Evolutionary conservation across 2,329 filamentous ascomycete genomes (phyloP).

Genomic region (Ophidiomyces ophidiicola): DNA sequence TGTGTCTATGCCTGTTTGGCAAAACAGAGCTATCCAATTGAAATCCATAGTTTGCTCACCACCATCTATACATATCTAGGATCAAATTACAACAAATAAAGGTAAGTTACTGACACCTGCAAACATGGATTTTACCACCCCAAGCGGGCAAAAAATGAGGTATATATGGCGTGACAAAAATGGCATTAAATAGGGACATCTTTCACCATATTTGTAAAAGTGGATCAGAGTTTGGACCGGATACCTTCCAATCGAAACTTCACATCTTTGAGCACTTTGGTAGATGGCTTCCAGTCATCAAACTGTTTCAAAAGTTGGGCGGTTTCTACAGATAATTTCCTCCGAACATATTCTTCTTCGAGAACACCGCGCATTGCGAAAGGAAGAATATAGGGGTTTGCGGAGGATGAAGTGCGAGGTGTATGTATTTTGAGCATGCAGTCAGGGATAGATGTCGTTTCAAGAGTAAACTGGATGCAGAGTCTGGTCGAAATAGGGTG

Average conservation of each 20-base stretch:
- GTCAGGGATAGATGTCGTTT: constrained; percentile 49
- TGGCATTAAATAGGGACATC: too few relatives aligned
- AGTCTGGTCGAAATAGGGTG: constrained; percentile 43
- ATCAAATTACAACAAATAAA: too few relatives aligned
- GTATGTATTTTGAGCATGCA: constrained; percentile 42
- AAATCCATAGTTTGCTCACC: too few relatives aligned
- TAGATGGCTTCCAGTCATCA: constrained; percentile 82
- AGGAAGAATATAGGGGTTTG: constrained; percentile 82
- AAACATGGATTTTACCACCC: neutral
- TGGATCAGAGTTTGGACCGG: constrained; percentile 60
- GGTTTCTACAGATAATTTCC: constrained; percentile 64
- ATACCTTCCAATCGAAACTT: constrained; percentile 90
- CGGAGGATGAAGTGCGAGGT: constrained; percentile 19
- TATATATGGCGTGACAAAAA: neutral
- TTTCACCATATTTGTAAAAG: neutral
- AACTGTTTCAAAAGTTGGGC: constrained; percentile 72
- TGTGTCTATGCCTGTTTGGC: too few relatives aligned
- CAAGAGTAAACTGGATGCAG: constrained; percentile 58
- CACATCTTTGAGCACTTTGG: constrained; percentile 87
- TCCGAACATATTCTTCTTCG: constrained; percentile 82
- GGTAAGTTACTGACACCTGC: too few relatives aligned
- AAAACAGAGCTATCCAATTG: too few relatives aligned
- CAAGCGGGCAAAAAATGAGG: neutral
- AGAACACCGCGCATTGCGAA: constrained; percentile 92
- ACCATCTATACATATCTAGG: too few relatives aligned